Conservation (phyloP, 2,329 filamentous ascomycete genomes). For the Lecanicillium sp. region DNA sequence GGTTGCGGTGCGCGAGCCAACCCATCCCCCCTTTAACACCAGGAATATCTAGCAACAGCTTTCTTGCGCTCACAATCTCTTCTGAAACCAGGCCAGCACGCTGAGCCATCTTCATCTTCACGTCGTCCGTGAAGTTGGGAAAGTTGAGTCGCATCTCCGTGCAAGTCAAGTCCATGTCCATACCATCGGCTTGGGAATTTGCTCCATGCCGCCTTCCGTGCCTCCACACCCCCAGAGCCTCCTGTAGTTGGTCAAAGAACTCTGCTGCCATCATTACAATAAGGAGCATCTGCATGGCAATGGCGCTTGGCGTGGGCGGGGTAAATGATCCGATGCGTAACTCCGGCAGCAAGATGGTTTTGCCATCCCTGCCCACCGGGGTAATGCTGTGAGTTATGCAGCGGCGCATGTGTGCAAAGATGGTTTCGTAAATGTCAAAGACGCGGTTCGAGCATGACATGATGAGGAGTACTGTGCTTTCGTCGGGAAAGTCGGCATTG, state of each 20-base stretch:
- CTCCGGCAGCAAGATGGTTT: neutral
- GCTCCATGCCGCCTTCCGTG: too few species aligned
- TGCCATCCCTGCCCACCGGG: neutral
- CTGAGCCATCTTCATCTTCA: too few species aligned
- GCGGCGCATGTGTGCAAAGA: neutral
- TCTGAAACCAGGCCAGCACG: too few species aligned
- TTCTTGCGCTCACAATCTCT: too few species aligned
- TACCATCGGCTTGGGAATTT: too few species aligned
- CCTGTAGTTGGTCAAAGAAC: neutral
- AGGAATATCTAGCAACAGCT: too few species aligned
- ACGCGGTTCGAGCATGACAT: neutral
- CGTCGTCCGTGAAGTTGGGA: too few species aligned
- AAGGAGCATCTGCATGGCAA: constrained; percentile 1
- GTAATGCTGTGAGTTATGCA: neutral
- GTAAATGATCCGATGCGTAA: neutral
- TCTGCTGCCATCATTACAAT: neutral
- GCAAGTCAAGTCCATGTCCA: too few species aligned
- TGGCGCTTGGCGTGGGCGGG: neutral
- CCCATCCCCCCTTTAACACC: too few species aligned
- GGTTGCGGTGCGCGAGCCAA: too few species aligned
- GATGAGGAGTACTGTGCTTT: neutral
- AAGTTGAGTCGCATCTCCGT: too few species aligned
- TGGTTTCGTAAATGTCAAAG: neutral
- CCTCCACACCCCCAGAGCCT: too few species aligned
- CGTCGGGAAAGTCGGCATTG: neutral